Evolutionary conservation across 345 rosid genomes (phyloP).

Genomic region (Eucalyptus curtisii): DNA sequence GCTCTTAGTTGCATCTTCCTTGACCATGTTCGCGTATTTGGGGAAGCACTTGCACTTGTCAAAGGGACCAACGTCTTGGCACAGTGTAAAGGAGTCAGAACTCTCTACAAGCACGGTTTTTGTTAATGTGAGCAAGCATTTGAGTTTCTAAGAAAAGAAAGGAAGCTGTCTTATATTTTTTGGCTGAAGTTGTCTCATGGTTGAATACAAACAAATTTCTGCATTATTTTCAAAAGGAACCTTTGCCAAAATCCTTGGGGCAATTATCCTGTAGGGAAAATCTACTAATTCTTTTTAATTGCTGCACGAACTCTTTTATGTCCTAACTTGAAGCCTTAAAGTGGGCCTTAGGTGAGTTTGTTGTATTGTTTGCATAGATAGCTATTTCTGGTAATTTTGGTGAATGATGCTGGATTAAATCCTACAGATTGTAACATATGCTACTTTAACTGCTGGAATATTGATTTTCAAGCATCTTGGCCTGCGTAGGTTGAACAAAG

Average conservation of each 20-base stretch:
- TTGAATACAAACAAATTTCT: neutral
- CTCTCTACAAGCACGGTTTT: neutral
- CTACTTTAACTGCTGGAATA: neutral
- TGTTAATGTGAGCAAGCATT: neutral
- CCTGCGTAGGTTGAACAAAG: conserved; percentile 77
- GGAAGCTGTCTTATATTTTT: neutral
- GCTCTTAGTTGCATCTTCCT: neutral
- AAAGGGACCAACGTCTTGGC: neutral
- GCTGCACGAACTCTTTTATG: neutral
- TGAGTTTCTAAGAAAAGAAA: neutral
- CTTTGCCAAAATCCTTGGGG: neutral
- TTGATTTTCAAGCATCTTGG: neutral
- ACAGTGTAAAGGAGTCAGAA: neutral
- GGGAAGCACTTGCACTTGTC: neutral
- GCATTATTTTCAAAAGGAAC: neutral
- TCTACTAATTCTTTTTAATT: neutral
- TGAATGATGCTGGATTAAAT: neutral
- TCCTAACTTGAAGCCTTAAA: neutral
- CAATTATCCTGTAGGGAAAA: neutral
- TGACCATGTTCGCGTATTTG: neutral
- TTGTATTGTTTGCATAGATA: neutral
- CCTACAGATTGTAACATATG: neutral
- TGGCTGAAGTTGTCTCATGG: neutral
- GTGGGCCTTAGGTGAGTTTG: neutral
- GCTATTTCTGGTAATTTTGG: neutral